These are phyloP conservation scores for Coemansia sp. DNA, from an alignment of 192 early-diverging fungal genomes.

Conservation along the genomic window DNA sequence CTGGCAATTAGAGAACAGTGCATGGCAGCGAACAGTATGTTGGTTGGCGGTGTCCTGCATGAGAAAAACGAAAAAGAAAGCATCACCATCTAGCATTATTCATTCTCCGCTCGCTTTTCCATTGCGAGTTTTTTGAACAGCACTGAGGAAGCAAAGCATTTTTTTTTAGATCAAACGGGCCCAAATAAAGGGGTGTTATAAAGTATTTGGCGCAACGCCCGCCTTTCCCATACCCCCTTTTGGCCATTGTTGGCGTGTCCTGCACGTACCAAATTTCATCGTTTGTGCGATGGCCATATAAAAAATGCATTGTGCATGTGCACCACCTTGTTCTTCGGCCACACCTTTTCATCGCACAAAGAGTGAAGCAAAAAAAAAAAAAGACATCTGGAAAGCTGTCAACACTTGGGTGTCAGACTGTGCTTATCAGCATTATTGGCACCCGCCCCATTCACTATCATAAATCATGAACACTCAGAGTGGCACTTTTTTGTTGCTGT, in stretches of 20 bases:
- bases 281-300: background rate
- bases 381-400: too few species aligned
- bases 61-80: background rate
- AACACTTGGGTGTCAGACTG: too few species aligned
- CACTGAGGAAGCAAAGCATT: background rate
- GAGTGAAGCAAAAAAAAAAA: too few species aligned
- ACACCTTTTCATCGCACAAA: background rate
- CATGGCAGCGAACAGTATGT: background rate
- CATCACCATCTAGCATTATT: background rate
- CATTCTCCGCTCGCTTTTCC: background rate
- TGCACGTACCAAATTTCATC: background rate
- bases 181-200: too few species aligned
- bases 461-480: too few species aligned
- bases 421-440: too few species aligned
- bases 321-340: background rate
- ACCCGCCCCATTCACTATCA: too few species aligned
- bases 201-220: background rate
- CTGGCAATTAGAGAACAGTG: background rate
- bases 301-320: conserved; percentile 1
- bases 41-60: background rate
- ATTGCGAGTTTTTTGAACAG: too few species aligned
- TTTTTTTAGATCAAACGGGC: background rate
- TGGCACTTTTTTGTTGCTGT: too few species aligned
- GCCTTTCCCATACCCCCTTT: too few species aligned
- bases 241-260: too few species aligned